These are phyloP conservation scores for Beauveria sp. DNA, from an alignment of 2,329 filamentous ascomycete genomes.

Conservation along the genomic window DNA sequence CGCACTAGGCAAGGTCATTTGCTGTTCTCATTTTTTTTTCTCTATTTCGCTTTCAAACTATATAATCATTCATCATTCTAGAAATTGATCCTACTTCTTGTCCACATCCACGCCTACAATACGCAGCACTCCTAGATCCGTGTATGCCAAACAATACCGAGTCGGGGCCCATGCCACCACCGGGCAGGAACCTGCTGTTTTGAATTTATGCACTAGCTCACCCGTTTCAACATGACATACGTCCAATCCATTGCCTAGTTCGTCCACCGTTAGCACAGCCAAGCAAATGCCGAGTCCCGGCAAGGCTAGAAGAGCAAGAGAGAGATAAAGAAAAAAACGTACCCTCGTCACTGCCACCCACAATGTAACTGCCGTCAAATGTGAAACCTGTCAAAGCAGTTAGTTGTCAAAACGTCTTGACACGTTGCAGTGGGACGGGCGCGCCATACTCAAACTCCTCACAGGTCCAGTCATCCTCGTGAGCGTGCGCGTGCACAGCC, in stretches of 20 bases:
- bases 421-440: too few relatives aligned
- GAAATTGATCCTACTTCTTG: slow-evolving; percentile 22
- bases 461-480: slow-evolving; percentile 63
- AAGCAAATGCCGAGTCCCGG: too few relatives aligned
- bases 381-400: slow-evolving; percentile 52
- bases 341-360: slow-evolving; percentile 68
- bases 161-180: slow-evolving; percentile 71
- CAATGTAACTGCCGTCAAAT: slow-evolving; percentile 69
- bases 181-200: slow-evolving; percentile 56
- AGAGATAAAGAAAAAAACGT: slow-evolving; percentile 16
- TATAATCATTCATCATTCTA: background rate
- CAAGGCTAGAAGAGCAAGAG: too few relatives aligned
- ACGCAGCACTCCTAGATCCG: slow-evolving; percentile 59
- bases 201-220: slow-evolving; percentile 64
- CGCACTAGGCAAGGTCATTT: background rate
- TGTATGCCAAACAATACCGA: slow-evolving; percentile 66
- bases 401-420: background rate
- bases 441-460: slow-evolving; percentile 50
- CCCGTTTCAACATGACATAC: slow-evolving; percentile 68
- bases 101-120: slow-evolving; percentile 56
- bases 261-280: slow-evolving; percentile 3
- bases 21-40: background rate
- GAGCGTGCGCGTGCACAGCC: slow-evolving; percentile 67
- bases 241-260: slow-evolving; percentile 51
- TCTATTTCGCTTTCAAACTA: background rate